Base-by-base conservation (phyloP, 805 yeast genomes). In the Lachancea thermotolerans region DNA sequence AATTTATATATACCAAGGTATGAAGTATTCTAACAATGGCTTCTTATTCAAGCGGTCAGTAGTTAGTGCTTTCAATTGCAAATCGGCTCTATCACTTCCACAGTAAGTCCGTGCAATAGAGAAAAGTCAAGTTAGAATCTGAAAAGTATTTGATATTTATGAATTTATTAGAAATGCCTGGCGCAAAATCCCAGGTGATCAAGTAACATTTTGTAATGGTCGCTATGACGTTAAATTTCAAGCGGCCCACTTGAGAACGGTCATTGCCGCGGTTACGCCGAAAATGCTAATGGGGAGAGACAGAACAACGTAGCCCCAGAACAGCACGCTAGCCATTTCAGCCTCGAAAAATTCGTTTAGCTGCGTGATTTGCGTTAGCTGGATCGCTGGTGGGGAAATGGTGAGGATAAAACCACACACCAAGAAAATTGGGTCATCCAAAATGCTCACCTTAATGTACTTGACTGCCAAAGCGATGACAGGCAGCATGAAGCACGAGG, bases 311-410 rank as follows among this genome's bases (percentile, higher is more conserved):
- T 85, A 85, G 4, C 93, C 91, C 85, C 90, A 85, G 52, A 85
- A 85, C 51, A 85, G 67, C 14, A 85, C 84, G 27, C 87, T 87
- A 0, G 86, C 82, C 91, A 85, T 85, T 62, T 85, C 95, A 56
- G 77, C 80, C 59, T 85, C 90, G 62, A 77, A 85, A 38, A 84
- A 70, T 53, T 79, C 82, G 60, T 85, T 85, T 55, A 85, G 68
- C 58, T 83, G 91, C 44, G 88, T 82, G 49, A 85, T 85, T 59
- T 85, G 95, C 18, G 89, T 81, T 46, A 85, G 68, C 64, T 85
- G 95, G 52, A 85, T 84, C 4, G 91, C 93, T 2, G 95, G 93
- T 2, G 95, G 93, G 1, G 89, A 77, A 2, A 83, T 77, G 1
- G 90, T 84, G 50, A 85, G 72, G 28, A 85, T 72, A 57, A 85